Evolutionary conservation across 306 rosid genomes (phyloP).

Genomic region (Casuarina cunninghamiana): DNA sequence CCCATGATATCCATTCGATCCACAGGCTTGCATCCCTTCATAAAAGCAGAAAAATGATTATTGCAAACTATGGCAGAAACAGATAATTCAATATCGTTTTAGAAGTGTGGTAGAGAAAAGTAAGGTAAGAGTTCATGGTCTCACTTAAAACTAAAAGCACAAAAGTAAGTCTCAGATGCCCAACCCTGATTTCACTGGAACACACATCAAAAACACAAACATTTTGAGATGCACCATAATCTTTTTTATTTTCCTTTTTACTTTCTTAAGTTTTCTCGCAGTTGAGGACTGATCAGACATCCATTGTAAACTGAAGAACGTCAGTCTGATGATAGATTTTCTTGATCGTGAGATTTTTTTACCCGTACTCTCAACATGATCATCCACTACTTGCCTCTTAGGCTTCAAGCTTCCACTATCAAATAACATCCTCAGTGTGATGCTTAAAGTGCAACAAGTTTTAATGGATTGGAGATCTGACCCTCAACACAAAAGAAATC

Average conservation of each 20-base stretch:
- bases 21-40: conserved; percentile 57
- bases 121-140: not conserved
- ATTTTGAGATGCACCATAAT: not conserved
- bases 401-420: not conserved
- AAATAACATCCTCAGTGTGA: not conserved
- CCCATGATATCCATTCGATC: conserved; percentile 58
- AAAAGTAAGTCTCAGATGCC: not conserved
- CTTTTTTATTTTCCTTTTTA: not conserved
- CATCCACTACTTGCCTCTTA: not conserved
- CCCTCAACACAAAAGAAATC: not conserved
- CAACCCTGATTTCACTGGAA: not conserved
- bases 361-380: not conserved
- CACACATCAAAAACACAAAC: not conserved
- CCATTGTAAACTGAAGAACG: not conserved
- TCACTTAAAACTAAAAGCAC: not conserved
- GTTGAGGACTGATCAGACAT: not conserved
- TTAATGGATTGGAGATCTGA: not conserved
- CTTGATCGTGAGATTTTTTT: not conserved
- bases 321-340: not conserved
- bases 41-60: not conserved
- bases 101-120: not conserved
- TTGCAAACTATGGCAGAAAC: not conserved
- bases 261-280: not conserved
- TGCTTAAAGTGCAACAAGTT: not conserved
- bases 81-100: not conserved